Evolutionary conservation across 2,329 filamentous ascomycete species (phyloP).

Genomic region (Neonectria coccinea): DNA sequence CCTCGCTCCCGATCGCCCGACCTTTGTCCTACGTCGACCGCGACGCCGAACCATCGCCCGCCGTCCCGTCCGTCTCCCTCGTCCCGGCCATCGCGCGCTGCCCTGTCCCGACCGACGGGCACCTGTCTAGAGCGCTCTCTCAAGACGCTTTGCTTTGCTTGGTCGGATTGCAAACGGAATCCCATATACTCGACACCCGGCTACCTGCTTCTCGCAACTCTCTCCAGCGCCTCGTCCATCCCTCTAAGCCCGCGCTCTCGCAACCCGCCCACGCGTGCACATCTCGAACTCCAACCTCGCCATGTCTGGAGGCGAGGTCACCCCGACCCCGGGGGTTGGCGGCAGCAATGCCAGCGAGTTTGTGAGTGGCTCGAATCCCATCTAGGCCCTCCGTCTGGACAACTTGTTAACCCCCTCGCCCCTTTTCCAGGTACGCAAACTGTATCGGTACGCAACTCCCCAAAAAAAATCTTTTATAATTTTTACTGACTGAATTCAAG

Average conservation of each 20-base stretch:
- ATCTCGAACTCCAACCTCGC: constrained; percentile 17
- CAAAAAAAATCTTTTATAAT: background rate
- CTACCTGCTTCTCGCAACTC: constrained; percentile 26
- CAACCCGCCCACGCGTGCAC: constrained; percentile 18
- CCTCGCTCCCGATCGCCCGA: constrained; percentile 25
- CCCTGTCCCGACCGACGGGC: constrained; percentile 4
- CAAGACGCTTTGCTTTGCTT: background rate
- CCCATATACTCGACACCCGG: constrained; percentile 27
- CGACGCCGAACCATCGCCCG: constrained; percentile 23
- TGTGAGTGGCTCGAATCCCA: constrained; percentile 67
- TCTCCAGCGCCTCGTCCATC: constrained; percentile 22
- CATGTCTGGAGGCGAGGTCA: constrained; percentile 52
- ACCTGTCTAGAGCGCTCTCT: constrained; percentile 3
- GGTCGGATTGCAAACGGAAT: constrained; percentile 24
- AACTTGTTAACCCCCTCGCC: constrained; percentile 44
- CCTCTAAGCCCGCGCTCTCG: constrained; percentile 9
- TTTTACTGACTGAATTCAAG: constrained; percentile 38
- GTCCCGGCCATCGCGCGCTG: constrained; percentile 26
- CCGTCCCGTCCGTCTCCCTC: constrained; percentile 13
- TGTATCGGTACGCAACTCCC: constrained; percentile 82
- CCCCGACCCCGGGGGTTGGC: constrained; percentile 52
- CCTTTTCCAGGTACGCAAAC: constrained; percentile 83
- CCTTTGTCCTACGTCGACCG: constrained; percentile 27
- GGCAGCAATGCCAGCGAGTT: constrained; percentile 94
- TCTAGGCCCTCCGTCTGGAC: constrained; percentile 8